phyloP scores from a whole-genome alignment of 305 asterid genomes.

The Withania somnifera region DNA sequence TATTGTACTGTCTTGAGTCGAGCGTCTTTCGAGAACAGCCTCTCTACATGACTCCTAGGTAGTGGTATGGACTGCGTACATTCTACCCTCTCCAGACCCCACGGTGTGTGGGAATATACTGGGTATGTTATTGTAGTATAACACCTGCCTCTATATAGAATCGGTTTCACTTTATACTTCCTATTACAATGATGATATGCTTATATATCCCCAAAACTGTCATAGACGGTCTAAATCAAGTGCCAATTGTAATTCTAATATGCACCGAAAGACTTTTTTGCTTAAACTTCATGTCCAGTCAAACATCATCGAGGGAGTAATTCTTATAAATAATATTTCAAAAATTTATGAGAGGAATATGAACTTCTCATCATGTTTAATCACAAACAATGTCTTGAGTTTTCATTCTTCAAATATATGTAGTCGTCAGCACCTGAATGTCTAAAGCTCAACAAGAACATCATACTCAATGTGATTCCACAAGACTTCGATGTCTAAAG shows the following conservation, averaged over 20 bases:
- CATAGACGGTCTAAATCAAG: background rate
- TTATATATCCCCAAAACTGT: background rate
- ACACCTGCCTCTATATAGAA: background rate
- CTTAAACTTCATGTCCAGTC: background rate
- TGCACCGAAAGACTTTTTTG: background rate
- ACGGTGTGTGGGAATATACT: too few species aligned
- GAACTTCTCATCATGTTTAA: background rate
- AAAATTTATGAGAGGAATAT: background rate
- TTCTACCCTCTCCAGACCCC: too few species aligned
- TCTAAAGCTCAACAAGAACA: background rate
- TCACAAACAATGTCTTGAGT: background rate
- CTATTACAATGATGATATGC: background rate
- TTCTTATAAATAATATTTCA: slow-evolving; percentile 3
- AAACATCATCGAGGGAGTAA: background rate
- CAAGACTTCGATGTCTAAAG: background rate
- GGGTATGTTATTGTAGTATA: too few species aligned
- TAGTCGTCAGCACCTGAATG: background rate
- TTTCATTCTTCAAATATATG: background rate
- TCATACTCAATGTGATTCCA: background rate
- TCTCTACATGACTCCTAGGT: too few species aligned
- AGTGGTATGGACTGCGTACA: too few species aligned
- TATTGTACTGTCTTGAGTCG: too few species aligned
- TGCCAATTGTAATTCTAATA: background rate
- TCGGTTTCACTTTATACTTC: background rate
- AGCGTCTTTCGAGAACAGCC: too few species aligned